These are phyloP conservation scores for Boletus sensibilis DNA, from an alignment of 768 basidiomycete species.

Conservation along the genomic window DNA sequence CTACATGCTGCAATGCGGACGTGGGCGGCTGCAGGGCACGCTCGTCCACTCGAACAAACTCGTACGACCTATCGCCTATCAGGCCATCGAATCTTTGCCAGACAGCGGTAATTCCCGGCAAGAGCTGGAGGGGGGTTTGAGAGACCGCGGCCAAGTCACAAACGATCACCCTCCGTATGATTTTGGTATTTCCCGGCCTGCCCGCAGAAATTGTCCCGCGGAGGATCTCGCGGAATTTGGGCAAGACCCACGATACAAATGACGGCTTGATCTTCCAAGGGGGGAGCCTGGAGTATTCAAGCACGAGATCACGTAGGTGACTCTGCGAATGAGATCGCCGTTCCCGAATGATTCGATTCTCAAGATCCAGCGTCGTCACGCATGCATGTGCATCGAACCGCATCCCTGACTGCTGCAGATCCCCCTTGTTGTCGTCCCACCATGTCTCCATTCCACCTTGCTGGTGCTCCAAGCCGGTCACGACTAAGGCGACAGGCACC, in stretches of 20 bases:
- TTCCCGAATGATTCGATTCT: not conserved
- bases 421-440: constrained; percentile 27
- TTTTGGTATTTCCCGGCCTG: not conserved
- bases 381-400: constrained; percentile 24
- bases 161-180: not conserved
- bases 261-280: constrained; percentile 2
- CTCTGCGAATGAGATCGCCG: not conserved
- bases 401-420: constrained; percentile 29
- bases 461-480: constrained; percentile 37
- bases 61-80: not conserved
- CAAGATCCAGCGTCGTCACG: constrained; percentile 6
- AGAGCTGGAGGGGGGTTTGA: not conserved
- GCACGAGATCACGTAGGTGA: not conserved
- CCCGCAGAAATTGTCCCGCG: not conserved
- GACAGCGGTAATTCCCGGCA: not conserved
- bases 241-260: not conserved
- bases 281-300: not conserved
- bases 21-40: not conserved
- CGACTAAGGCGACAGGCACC: constrained; percentile 37
- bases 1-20: not conserved
- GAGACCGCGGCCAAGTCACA: not conserved
- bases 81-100: not conserved
- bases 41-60: not conserved
- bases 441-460: constrained; percentile 22
- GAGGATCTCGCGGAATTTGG: not conserved